phyloP scores from a whole-genome alignment of 345 rosid genomes.

The Corchorus capsularis region DNA sequence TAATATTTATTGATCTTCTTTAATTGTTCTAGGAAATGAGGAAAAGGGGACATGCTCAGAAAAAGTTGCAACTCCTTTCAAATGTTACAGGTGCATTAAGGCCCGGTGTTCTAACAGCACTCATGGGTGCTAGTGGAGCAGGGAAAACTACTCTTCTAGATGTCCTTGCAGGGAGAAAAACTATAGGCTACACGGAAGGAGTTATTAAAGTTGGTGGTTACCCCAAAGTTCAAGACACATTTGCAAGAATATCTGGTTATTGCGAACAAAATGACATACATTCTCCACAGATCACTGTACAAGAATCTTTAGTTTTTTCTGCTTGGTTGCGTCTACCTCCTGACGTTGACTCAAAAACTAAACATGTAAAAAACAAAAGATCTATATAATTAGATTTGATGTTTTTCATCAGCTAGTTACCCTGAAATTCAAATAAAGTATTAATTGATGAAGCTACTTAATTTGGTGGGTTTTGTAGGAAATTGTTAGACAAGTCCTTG shows the following conservation, averaged over 20 bases:
- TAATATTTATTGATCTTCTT: neutral
- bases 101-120: conserved; percentile 74
- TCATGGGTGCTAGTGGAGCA: conserved; percentile 92
- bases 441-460: no score
- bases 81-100: conserved; percentile 59
- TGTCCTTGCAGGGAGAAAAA: conserved; percentile 85
- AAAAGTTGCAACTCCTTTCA: conserved; percentile 62
- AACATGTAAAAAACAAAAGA: conserved; percentile 41
- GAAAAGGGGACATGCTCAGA: conserved; percentile 41
- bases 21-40: conserved; percentile 53
- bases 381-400: neutral
- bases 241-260: conserved; percentile 81
- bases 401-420: neutral
- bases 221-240: conserved; percentile 76
- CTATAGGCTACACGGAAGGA: conserved; percentile 66
- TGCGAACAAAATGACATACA: conserved; percentile 84
- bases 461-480: conserved; percentile 39
- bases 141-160: conserved; percentile 86
- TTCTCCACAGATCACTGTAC: conserved; percentile 68
- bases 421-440: no score
- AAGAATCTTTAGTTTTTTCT: conserved; percentile 84
- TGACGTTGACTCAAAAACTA: conserved; percentile 52
- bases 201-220: conserved; percentile 60
- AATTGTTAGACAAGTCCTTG: conserved; percentile 69
- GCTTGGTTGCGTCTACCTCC: conserved; percentile 77